phyloP scores from a whole-genome alignment of 2,329 filamentous ascomycete species.

The Pestalotiopsis sp. region DNA sequence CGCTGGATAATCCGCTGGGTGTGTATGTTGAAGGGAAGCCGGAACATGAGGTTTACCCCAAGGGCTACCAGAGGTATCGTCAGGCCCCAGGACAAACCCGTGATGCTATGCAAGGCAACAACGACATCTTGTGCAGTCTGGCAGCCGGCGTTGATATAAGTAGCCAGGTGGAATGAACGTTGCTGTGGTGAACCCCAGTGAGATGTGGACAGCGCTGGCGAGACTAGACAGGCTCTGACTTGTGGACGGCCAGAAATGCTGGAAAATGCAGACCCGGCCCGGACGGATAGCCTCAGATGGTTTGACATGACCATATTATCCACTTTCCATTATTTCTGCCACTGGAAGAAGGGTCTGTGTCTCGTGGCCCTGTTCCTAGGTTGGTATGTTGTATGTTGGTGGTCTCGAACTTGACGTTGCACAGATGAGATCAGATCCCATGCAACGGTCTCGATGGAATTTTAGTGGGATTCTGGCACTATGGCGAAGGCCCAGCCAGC shows the following conservation, averaged over 20 bases:
- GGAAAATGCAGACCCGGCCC: neutral
- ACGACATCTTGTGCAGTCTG: conserved; percentile 46
- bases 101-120: conserved; percentile 41
- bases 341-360: too few species aligned
- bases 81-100: conserved; percentile 55
- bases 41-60: conserved; percentile 44
- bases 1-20: conserved; percentile 30
- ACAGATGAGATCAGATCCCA: too few species aligned
- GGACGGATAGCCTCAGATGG: neutral
- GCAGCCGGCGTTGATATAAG: conserved; percentile 27
- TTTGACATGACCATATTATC: neutral
- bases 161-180: conserved; percentile 34
- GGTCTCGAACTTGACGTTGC: too few species aligned
- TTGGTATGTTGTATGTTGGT: too few species aligned
- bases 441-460: too few species aligned
- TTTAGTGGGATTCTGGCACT: too few species aligned
- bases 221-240: neutral
- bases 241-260: neutral
- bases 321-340: neutral
- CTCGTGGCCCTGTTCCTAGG: too few species aligned
- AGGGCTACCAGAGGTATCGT: conserved; percentile 56
- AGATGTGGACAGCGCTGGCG: neutral
- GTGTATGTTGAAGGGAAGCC: conserved; percentile 51
- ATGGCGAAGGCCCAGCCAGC: too few species aligned
- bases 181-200: neutral